These are phyloP conservation scores for Juglanconis oblonga DNA, from an alignment of 2,329 filamentous ascomycete genomes.

Conservation along the genomic window DNA sequence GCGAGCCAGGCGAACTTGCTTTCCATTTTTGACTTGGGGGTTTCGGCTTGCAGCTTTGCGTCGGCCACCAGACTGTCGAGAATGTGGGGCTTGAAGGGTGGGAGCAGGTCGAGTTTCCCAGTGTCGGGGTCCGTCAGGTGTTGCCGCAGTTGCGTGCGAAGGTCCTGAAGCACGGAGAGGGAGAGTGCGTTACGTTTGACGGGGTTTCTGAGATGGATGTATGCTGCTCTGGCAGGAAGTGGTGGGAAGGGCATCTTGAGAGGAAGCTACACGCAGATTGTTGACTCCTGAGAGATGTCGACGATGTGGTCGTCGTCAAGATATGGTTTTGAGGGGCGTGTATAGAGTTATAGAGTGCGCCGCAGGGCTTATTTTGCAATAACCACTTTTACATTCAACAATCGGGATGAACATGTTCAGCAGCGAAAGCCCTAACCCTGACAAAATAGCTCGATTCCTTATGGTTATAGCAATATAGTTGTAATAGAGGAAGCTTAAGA, in stretches of 20 bases:
- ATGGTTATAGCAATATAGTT: too few species aligned
- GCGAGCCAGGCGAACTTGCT: conserved; percentile 27
- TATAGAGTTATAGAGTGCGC: too few species aligned
- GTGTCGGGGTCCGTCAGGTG: conserved; percentile 24
- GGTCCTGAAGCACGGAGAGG: conserved; percentile 21
- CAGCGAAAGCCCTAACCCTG: too few species aligned
- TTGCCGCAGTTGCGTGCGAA: conserved; percentile 24
- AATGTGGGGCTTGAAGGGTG: conserved; percentile 23
- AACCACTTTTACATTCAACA: too few species aligned
- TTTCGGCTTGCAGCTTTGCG: neutral
- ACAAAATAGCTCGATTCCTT: too few species aligned
- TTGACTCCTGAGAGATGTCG: too few species aligned
- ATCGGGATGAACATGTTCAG: too few species aligned
- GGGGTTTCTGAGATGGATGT: conserved; percentile 26
- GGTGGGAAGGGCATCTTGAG: conserved; percentile 20
- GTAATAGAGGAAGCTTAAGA: too few species aligned
- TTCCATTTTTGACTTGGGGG: neutral
- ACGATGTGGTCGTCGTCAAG: too few species aligned
- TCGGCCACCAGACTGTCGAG: conserved; percentile 20
- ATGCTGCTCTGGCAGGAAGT: conserved; percentile 26
- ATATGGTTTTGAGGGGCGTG: too few species aligned
- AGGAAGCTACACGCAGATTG: too few species aligned
- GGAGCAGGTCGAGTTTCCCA: conserved; percentile 25
- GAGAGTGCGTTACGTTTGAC: conserved; percentile 26
- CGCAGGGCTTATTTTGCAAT: too few species aligned